These are phyloP conservation scores for Aquilaria yunnanensis DNA, from an alignment of 345 rosid species.

Conservation along the genomic window DNA sequence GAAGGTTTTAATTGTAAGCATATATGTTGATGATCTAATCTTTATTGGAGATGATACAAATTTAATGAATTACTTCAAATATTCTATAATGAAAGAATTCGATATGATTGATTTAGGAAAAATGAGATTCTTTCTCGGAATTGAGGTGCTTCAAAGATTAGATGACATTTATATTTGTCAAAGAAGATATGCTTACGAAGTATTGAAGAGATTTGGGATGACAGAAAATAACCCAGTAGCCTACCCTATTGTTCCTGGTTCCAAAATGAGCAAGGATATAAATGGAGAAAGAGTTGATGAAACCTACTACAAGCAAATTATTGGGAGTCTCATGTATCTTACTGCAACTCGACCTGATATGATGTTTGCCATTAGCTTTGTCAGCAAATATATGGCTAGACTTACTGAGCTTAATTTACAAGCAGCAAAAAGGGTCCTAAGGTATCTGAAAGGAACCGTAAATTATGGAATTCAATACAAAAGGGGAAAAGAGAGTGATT, in stretches of 20 bases:
- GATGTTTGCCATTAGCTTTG: not conserved
- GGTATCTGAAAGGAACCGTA: not conserved
- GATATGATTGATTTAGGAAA: not conserved
- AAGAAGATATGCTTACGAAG: not conserved
- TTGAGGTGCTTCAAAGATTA: not conserved
- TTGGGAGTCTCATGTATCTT: constrained; percentile 1
- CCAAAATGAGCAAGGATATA: not conserved
- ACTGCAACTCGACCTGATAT: not conserved
- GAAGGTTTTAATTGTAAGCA: not conserved
- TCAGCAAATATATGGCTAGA: not conserved
- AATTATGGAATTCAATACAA: not conserved
- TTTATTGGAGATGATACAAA: not conserved
- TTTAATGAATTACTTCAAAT: not conserved
- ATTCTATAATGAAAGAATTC: not conserved
- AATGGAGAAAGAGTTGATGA: not conserved
- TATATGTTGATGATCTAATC: constrained; percentile 5
- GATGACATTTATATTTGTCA: not conserved
- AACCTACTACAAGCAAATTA: not conserved
- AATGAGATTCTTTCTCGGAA: constrained; percentile 1
- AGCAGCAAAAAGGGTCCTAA: not conserved
- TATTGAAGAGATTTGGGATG: not conserved
- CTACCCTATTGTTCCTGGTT: not conserved
- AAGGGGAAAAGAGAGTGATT: not conserved
- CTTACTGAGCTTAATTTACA: not conserved
- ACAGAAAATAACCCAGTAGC: not conserved